Base-by-base conservation (phyloP, 768 basidiomycete species). In the Phlebiopsis gigantea region DNA sequence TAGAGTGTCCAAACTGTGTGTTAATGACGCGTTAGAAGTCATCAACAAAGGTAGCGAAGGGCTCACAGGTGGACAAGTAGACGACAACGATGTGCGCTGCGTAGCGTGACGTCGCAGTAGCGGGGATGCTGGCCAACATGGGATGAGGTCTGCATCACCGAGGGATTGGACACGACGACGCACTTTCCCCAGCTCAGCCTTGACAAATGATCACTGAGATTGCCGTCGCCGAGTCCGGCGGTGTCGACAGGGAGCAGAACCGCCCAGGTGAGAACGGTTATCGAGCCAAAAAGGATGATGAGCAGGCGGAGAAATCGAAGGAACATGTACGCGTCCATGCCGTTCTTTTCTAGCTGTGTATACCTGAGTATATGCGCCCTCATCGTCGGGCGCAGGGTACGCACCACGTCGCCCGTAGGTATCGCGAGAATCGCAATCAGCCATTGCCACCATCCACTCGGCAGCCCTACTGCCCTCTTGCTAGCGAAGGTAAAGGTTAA, bases 301-400 rank as follows among this genome's bases (percentile, higher is more conserved):
- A 85, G 66, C 71, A 84, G 84, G 56, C 87, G 79, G n/a, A 82
- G 69, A 44, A 87, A 75, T 28, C 70, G 61, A 28, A 71, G 64
- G 55, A 70, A 77, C 58, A 78, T 74, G 62, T 78, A 87, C 65
- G 87, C 84, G 67, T 89, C 87, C 52, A 85, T 72, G 0, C 84
- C 83, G 69, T 85, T 85, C 67, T 81, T 80, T 17, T 73, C 65
- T 59, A 80, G 82, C 79, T 81, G 53, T 15, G 17, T n/a, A 5
- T 5, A 5, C 22, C 22, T 43, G 30, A 52, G n/a, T 21, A 1
- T 46, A 12, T 29, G 22, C 5, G 9, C 30, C 22, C n/a, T 46
- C 31, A 21, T 21, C 24, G 26, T 24, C 17, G 7, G 15, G 15
- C 6, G 25, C 5, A 50, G 48, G 7, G 21, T 19, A 70, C 77